Evolutionary conservation across 257 asterid genomes (phyloP).

Genomic region (Ilex aquifolium): DNA sequence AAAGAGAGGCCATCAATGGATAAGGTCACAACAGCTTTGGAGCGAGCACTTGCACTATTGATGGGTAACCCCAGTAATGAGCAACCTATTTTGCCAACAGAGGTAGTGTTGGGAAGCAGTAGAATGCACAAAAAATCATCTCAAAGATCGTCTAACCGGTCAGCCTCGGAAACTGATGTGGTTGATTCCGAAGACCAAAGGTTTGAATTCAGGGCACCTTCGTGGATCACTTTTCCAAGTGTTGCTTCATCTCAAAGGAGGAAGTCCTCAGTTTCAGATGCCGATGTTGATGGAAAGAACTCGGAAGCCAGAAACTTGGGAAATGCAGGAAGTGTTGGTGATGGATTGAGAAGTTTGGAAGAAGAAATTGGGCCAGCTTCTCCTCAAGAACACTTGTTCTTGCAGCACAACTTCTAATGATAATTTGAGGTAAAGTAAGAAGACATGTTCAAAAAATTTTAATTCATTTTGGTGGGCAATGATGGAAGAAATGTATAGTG

Average conservation of each 20-base stretch:
- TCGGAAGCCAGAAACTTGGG: constrained; percentile 39
- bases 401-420: constrained; percentile 79
- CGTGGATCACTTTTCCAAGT: constrained; percentile 91
- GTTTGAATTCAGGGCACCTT: constrained; percentile 74
- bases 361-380: constrained; percentile 96
- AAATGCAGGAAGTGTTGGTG: constrained; percentile 37
- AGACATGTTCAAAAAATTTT: too few relatives aligned
- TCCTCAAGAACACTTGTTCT: constrained; percentile 74
- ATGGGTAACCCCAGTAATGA: constrained; percentile 89
- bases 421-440: neutral
- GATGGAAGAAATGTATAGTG: too few relatives aligned
- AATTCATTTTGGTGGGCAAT: neutral
- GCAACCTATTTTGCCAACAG: constrained; percentile 89
- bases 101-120: constrained; percentile 87
- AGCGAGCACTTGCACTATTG: constrained; percentile 68
- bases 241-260: constrained; percentile 91
- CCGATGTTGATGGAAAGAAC: constrained; percentile 63
- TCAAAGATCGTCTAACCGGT: constrained; percentile 61
- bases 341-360: constrained; percentile 57
- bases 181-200: constrained; percentile 70
- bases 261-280: constrained; percentile 72
- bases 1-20: constrained; percentile 97
- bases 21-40: constrained; percentile 77
- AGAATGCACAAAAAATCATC: constrained; percentile 81
- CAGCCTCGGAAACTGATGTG: constrained; percentile 71